Conservation (phyloP, 139 green algal species). For the Closterium sp. region DNA sequence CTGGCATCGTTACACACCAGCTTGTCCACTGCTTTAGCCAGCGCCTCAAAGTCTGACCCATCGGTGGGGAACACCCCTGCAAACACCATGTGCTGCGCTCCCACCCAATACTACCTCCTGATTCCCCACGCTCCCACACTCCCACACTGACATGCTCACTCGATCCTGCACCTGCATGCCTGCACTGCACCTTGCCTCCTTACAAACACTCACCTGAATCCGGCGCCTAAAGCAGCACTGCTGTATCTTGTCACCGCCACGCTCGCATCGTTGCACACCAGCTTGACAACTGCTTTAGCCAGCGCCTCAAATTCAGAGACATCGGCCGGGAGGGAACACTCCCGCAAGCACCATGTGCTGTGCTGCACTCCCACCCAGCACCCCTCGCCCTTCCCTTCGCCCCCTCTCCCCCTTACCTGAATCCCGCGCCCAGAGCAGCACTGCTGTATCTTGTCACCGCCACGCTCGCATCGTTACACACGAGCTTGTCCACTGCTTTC, state of each 20-base stretch:
- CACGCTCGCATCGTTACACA: constrained; percentile 86
- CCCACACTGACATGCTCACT: neutral
- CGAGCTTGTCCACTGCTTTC: constrained; percentile 61
- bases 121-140: too few relatives aligned
- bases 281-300: constrained; percentile 40
- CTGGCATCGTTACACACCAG: constrained; percentile 88
- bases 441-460: constrained; percentile 75
- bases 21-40: constrained; percentile 43
- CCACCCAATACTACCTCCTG: too few relatives aligned
- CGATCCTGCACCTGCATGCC: too few relatives aligned
- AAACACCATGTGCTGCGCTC: too few relatives aligned
- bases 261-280: constrained; percentile 88
- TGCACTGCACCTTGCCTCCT: too few relatives aligned
- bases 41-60: too few relatives aligned
- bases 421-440: constrained; percentile 78
- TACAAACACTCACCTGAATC: constrained; percentile 63
- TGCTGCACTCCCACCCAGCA: too few relatives aligned
- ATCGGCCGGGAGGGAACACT: constrained; percentile 46
- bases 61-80: too few relatives aligned
- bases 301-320: constrained; percentile 56
- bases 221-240: constrained; percentile 79
- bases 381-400: neutral
- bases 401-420: neutral
- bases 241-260: constrained; percentile 77
- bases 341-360: constrained; percentile 88